Conservation (phyloP, 2,329 filamentous ascomycete species). For the Gnomoniopsis sp. region DNA sequence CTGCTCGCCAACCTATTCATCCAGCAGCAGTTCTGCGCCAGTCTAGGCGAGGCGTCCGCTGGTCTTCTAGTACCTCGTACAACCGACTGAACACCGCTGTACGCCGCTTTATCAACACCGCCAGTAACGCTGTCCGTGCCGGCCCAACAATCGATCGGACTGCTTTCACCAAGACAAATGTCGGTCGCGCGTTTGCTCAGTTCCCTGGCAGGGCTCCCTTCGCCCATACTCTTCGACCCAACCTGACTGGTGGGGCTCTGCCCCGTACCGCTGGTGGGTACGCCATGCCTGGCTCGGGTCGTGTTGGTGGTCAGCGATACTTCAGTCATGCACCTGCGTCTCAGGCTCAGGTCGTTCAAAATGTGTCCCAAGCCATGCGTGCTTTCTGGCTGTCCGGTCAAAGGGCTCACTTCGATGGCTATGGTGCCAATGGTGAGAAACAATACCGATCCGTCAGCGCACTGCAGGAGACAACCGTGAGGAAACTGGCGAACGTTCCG, state of each 20-base stretch:
- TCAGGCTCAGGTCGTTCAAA: slow-evolving; percentile 87
- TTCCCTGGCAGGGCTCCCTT: slow-evolving; percentile 79
- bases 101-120: slow-evolving; percentile 50
- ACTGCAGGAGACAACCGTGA: slow-evolving; percentile 69
- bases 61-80: slow-evolving; percentile 43
- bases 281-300: slow-evolving; percentile 63
- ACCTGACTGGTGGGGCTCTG: slow-evolving; percentile 82
- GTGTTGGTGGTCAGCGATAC: slow-evolving; percentile 71
- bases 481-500: slow-evolving; percentile 60
- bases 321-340: slow-evolving; percentile 86
- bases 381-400: slow-evolving; percentile 91
- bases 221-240: slow-evolving; percentile 82
- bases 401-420: slow-evolving; percentile 81
- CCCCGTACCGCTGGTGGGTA: slow-evolving; percentile 90
- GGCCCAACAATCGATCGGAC: slow-evolving; percentile 42
- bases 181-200: slow-evolving; percentile 50
- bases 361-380: slow-evolving; percentile 89
- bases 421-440: slow-evolving; percentile 70
- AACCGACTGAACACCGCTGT: slow-evolving; percentile 42
- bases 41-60: slow-evolving; percentile 44
- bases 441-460: slow-evolving; percentile 74
- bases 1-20: slow-evolving; percentile 49
- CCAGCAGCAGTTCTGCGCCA: slow-evolving; percentile 47
- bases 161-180: slow-evolving; percentile 47
- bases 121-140: slow-evolving; percentile 29